Base-by-base conservation (phyloP, 495 filamentous ascomycete species). In the Halenospora varia region DNA sequence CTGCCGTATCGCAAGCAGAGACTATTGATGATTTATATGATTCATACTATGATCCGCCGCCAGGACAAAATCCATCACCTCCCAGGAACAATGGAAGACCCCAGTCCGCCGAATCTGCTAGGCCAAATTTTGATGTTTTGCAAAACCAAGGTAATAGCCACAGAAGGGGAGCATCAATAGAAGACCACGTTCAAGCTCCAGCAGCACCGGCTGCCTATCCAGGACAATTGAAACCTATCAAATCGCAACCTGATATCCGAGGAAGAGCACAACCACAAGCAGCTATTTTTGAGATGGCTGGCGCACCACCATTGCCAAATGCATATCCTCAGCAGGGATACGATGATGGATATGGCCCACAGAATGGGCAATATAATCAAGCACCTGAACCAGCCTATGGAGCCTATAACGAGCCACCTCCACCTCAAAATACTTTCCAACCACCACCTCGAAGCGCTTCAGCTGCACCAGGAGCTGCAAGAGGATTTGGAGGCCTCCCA, bases 71-170 rank as follows among this genome's bases (percentile, higher is more conserved):
- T 29, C 15, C 18, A 13, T 40, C 53, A 24, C 25, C 25, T 26
- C 45, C 53, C 23, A 18, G 23, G 10, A n/a, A n/a, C n/a, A 44
- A 55, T 26, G 47, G 25, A 0, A 62, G 57, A 56, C 50, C 55
- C 3, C 54, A 42, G 41, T 62, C 67, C 39, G 62, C 62, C 59
- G 80, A 71, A 35, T 73, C 74, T 24, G 87, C 91, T 11, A 85
- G 86, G 72, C 88, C 88, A 2, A 83, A 91, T 64, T 93, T 93
- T 57, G 87, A 92, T 72, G 79, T 81, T 2, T 75, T 84, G 25
- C 79, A 82, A 2, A 55, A 72, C 1, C 51, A 73, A 23, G 19
- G 47, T 18, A 35, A 6, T 15, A 9, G 17, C 2, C 42, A 53
- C 3, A 51, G 35, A 41, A 18, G 59, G 48, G 58, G 67, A 45